Evolutionary conservation across 805 yeast species (phyloP).

Genomic region (Ogataea paradorogensis): DNA sequence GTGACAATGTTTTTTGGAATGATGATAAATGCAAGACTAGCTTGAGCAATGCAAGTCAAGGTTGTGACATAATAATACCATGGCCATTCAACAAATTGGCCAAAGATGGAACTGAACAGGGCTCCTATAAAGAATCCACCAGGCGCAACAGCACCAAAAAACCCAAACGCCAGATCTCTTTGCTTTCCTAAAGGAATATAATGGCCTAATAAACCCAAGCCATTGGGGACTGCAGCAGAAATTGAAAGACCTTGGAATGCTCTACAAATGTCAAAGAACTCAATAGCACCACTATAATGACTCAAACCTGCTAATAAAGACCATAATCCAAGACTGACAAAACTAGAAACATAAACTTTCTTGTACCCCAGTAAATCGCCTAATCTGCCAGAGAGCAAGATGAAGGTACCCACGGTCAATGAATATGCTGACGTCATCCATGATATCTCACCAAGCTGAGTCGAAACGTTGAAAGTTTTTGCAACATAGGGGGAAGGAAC

Average conservation of each 20-base stretch:
- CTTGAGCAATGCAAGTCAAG: slow-evolving; percentile 36
- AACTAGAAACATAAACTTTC: slow-evolving; percentile 51
- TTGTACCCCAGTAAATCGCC: slow-evolving; percentile 74
- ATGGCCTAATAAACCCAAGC: slow-evolving; percentile 52
- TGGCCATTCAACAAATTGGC: slow-evolving; percentile 52
- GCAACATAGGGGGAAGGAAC: slow-evolving; percentile 32
- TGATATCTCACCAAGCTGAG: slow-evolving; percentile 36
- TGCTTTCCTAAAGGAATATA: slow-evolving; percentile 45
- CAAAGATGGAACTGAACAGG: slow-evolving; percentile 47
- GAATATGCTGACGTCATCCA: slow-evolving; percentile 77
- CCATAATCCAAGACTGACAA: slow-evolving; percentile 55
- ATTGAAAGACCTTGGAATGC: slow-evolving; percentile 67
- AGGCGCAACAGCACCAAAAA: slow-evolving; percentile 63
- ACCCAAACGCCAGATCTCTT: slow-evolving; percentile 53
- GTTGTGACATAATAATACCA: slow-evolving; percentile 55
- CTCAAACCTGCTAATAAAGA: slow-evolving; percentile 59
- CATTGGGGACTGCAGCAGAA: slow-evolving; percentile 58
- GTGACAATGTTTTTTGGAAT: slow-evolving; percentile 36
- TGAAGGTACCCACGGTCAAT: slow-evolving; percentile 69
- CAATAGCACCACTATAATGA: slow-evolving; percentile 44
- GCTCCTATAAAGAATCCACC: slow-evolving; percentile 58
- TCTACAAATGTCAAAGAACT: slow-evolving; percentile 51
- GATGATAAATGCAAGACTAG: slow-evolving; percentile 33
- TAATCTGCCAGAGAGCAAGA: slow-evolving; percentile 61
- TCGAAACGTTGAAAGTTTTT: slow-evolving; percentile 26